Conservation (phyloP, 2,329 filamentous ascomycete species). For the Penicillium sp. region DNA sequence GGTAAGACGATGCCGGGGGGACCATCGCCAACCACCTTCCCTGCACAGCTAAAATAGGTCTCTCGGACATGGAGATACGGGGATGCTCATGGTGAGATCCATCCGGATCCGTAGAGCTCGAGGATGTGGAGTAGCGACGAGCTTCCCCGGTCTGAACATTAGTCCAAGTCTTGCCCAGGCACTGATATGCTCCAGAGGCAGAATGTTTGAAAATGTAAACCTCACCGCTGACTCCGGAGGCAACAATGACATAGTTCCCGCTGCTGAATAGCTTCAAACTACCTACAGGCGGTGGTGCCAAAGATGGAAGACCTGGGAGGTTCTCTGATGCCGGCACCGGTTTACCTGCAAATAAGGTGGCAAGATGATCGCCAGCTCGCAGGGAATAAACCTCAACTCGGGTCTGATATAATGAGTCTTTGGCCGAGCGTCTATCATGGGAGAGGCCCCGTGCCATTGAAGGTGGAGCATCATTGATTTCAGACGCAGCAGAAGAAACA, state of each 20-base stretch:
- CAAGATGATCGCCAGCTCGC: slow-evolving; percentile 67
- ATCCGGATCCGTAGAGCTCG: slow-evolving; percentile 45
- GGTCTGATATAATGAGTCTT: slow-evolving; percentile 65
- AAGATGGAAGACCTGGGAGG: slow-evolving; percentile 60
- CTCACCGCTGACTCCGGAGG: slow-evolving; percentile 82
- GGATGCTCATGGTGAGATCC: slow-evolving; percentile 41
- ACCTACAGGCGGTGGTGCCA: slow-evolving; percentile 67
- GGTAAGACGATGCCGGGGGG: slow-evolving; percentile 40
- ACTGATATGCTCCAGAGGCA: slow-evolving; percentile 51
- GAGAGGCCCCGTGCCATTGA: slow-evolving; percentile 23
- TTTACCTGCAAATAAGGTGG: slow-evolving; percentile 71
- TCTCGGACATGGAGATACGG: slow-evolving; percentile 28
- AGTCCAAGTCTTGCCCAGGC: slow-evolving; percentile 90
- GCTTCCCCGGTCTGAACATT: slow-evolving; percentile 61
- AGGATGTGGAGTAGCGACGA: slow-evolving; percentile 47
- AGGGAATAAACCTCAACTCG: slow-evolving; percentile 87
- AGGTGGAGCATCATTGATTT: slow-evolving; percentile 35
- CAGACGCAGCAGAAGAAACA: slow-evolving; percentile 34
- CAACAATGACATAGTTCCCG: slow-evolving; percentile 67
- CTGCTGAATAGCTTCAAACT: slow-evolving; percentile 72
- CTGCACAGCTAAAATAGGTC: slow-evolving; percentile 43
- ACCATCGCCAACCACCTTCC: slow-evolving; percentile 49
- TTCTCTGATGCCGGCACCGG: slow-evolving; percentile 58
- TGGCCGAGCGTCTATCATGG: slow-evolving; percentile 22
- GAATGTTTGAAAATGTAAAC: slow-evolving; percentile 69